Evolutionary conservation across 1,284 basidiomycete species (phyloP).

Genomic region (Austroboletus niveus): DNA sequence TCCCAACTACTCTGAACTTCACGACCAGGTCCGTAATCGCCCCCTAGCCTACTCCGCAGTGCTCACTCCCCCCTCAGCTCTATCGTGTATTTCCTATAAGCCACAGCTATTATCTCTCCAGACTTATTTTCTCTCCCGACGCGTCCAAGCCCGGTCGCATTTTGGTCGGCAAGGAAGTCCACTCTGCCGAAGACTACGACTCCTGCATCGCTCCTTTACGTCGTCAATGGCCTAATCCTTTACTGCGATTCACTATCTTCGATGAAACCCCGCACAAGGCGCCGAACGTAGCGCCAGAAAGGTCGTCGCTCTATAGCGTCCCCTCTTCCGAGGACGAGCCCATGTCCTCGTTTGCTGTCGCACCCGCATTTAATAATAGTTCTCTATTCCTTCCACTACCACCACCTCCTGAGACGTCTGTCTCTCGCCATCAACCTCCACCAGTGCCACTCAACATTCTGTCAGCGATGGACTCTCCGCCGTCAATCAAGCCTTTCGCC

Average conservation of each 20-base stretch:
- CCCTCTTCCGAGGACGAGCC: not conserved
- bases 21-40: constrained; percentile 39
- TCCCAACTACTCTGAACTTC: constrained; percentile 43
- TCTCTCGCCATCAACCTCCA: not conserved
- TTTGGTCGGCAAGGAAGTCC: constrained; percentile 59
- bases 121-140: constrained; percentile 64
- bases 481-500: constrained; percentile 1
- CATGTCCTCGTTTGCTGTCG: constrained; percentile 6
- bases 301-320: constrained; percentile 3
- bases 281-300: constrained; percentile 18
- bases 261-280: constrained; percentile 47
- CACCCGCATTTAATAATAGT: not conserved
- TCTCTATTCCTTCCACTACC: constrained; percentile 8
- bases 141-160: constrained; percentile 49
- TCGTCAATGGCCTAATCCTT: constrained; percentile 51
- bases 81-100: constrained; percentile 65
- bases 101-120: constrained; percentile 58
- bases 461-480: constrained; percentile 36
- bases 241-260: constrained; percentile 60
- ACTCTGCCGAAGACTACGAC: constrained; percentile 55
- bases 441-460: not conserved
- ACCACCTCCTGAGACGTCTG: not conserved
- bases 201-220: constrained; percentile 48
- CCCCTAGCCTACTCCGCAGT: constrained; percentile 12
- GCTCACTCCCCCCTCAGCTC: constrained; percentile 44